A percentile compares a stretch with the other conserved stretches of the same genome.
Evolutionary conservation across 2,329 filamentous ascomycete genomes (phyloP).

Genomic region (Paecilomyces sp.): DNA sequence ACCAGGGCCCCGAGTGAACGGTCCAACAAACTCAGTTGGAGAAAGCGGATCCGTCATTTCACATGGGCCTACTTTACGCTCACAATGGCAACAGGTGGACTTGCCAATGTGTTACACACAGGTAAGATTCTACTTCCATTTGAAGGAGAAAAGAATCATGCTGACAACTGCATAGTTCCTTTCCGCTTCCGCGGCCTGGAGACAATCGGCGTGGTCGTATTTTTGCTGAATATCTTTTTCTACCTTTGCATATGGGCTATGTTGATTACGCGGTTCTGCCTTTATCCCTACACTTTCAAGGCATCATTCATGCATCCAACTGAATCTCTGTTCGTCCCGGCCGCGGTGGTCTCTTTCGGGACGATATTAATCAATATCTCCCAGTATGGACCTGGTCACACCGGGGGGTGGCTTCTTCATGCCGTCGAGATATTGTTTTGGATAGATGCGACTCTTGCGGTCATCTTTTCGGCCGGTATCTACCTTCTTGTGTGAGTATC

Average conservation of each 20-base stretch:
- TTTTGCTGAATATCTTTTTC: constrained; percentile 56
- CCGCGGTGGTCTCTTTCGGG: constrained; percentile 60
- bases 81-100: constrained; percentile 55
- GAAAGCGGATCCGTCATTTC: constrained; percentile 53
- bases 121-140: constrained; percentile 42
- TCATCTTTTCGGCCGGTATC: constrained; percentile 60
- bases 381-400: constrained; percentile 62
- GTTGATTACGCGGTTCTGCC: constrained; percentile 61
- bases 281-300: constrained; percentile 62
- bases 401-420: constrained; percentile 54
- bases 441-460: constrained; percentile 63
- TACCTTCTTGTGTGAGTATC: constrained; percentile 63
- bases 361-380: constrained; percentile 72
- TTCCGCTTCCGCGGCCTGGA: constrained; percentile 51
- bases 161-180: constrained; percentile 34
- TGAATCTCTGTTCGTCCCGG: constrained; percentile 70
- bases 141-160: constrained; percentile 42
- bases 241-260: constrained; percentile 58
- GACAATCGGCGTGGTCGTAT: constrained; percentile 54
- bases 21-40: constrained; percentile 36
- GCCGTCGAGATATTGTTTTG: constrained; percentile 65
- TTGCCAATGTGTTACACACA: constrained; percentile 52
- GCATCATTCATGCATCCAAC: constrained; percentile 68
- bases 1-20: background rate
- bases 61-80: constrained; percentile 77